Percentiles rank a stretch among this genome's conserved stretches.
Conservation (phyloP, 192 early-diverging fungal genomes). For the Podila verticillata region DNA sequence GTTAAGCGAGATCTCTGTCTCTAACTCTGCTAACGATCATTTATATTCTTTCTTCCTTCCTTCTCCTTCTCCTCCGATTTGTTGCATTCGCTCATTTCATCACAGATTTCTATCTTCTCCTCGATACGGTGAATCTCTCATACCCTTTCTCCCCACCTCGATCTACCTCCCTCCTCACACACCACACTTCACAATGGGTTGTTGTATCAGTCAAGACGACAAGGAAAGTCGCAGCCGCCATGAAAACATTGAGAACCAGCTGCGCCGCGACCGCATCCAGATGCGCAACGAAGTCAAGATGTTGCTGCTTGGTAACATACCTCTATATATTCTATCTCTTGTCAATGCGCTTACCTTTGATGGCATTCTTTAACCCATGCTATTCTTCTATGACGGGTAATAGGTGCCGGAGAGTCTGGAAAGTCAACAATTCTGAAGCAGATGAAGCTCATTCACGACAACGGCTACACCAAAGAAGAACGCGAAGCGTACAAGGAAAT, state of each 20-base stretch:
- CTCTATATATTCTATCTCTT: not conserved
- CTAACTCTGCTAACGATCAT: not conserved
- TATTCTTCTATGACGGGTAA: not conserved
- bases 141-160: not conserved
- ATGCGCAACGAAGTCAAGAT: constrained; percentile 96
- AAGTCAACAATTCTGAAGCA: constrained; percentile 98
- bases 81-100: not conserved
- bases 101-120: not conserved
- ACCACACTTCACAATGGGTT: constrained; percentile 69
- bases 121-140: not conserved
- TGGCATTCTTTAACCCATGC: not conserved
- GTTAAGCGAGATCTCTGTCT: not conserved
- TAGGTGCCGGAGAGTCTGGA: constrained; percentile 96
- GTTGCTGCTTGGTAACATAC: constrained; percentile 81
- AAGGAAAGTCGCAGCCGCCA: constrained; percentile 82
- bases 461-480: constrained; percentile 90
- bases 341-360: not conserved
- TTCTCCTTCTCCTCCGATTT: not conserved
- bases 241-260: constrained; percentile 90
- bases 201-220: constrained; percentile 86
- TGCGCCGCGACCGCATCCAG: constrained; percentile 80
- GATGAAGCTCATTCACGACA: constrained; percentile 98
- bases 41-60: not conserved
- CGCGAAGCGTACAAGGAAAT: constrained; percentile 94
- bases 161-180: not conserved